phyloP scores from a whole-genome alignment of 2,329 filamentous ascomycete genomes.

The Microcyclosporella mali region DNA sequence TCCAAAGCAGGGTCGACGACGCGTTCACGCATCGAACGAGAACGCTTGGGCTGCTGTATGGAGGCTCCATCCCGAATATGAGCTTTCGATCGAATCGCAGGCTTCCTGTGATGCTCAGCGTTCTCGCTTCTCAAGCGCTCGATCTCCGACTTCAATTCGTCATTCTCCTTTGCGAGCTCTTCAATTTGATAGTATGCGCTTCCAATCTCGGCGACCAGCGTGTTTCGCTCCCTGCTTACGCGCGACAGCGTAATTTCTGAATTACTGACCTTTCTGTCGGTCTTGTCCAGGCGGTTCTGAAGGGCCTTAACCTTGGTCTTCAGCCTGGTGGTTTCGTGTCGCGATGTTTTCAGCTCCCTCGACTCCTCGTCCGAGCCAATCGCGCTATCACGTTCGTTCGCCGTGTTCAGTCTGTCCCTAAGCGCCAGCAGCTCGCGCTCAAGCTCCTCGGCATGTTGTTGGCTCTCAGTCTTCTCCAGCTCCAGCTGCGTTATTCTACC shows the following conservation, averaged over 20 bases:
- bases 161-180: slow-evolving; percentile 47
- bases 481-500: slow-evolving; percentile 54
- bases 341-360: slow-evolving; percentile 35
- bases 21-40: not conserved
- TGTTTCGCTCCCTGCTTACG: slow-evolving; percentile 58
- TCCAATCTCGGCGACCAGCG: slow-evolving; percentile 56
- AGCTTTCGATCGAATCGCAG: slow-evolving; percentile 15
- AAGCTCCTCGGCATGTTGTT: slow-evolving; percentile 48
- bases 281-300: slow-evolving; percentile 56
- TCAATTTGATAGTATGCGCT: slow-evolving; percentile 54
- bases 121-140: slow-evolving; percentile 37
- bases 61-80: slow-evolving; percentile 18
- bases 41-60: not conserved
- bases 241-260: slow-evolving; percentile 59
- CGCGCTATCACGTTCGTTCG: slow-evolving; percentile 43
- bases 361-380: slow-evolving; percentile 42
- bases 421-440: slow-evolving; percentile 57
- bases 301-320: slow-evolving; percentile 56
- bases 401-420: slow-evolving; percentile 41
- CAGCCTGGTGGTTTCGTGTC: slow-evolving; percentile 52
- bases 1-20: too few species aligned
- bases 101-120: slow-evolving; percentile 34
- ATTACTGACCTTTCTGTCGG: slow-evolving; percentile 57
- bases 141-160: slow-evolving; percentile 51
- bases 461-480: slow-evolving; percentile 48